phyloP scores from a whole-genome alignment of 2,329 filamentous ascomycete genomes.

The Piedraia hortae region DNA sequence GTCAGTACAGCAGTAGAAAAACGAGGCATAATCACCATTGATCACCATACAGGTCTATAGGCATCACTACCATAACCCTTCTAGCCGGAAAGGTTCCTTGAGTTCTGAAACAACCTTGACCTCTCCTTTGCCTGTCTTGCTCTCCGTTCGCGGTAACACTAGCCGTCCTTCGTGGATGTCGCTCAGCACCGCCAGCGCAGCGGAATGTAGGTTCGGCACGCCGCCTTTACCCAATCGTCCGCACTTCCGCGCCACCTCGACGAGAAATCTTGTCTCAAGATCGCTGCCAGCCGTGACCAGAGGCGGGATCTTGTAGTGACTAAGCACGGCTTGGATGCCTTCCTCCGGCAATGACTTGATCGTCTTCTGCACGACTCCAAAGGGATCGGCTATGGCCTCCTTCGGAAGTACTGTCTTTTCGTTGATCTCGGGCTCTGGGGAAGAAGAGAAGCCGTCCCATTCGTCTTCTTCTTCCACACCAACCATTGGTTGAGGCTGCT shows the following conservation, averaged over 20 bases:
- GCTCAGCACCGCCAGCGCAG: constrained; percentile 79
- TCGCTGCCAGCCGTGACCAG: constrained; percentile 44
- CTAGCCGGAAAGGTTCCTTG: constrained; percentile 85
- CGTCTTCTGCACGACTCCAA: constrained; percentile 57
- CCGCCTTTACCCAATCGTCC: constrained; percentile 71
- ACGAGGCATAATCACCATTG: no score
- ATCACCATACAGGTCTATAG: no score
- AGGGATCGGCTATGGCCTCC: constrained; percentile 76
- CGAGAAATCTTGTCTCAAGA: constrained; percentile 64
- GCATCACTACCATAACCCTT: constrained; percentile 83
- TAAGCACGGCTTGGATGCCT: constrained; percentile 51
- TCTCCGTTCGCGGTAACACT: constrained; percentile 6
- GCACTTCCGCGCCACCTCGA: constrained; percentile 83
- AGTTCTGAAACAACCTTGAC: constrained; percentile 78
- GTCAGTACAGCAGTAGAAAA: no score
- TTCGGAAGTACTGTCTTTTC: constrained; percentile 40
- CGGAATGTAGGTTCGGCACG: constrained; percentile 62
- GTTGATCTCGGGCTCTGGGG: no score
- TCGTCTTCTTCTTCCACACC: constrained; percentile 22
- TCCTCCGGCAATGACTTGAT: no score
- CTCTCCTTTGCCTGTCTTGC: constrained; percentile 27
- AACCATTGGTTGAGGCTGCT: constrained; percentile 30
- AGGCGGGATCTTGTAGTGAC: constrained; percentile 61
- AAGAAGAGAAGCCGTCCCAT: constrained; percentile 3
- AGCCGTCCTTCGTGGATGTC: constrained; percentile 92